Conservation (phyloP, 306 rosid species). For the Quercus rubra region DNA sequence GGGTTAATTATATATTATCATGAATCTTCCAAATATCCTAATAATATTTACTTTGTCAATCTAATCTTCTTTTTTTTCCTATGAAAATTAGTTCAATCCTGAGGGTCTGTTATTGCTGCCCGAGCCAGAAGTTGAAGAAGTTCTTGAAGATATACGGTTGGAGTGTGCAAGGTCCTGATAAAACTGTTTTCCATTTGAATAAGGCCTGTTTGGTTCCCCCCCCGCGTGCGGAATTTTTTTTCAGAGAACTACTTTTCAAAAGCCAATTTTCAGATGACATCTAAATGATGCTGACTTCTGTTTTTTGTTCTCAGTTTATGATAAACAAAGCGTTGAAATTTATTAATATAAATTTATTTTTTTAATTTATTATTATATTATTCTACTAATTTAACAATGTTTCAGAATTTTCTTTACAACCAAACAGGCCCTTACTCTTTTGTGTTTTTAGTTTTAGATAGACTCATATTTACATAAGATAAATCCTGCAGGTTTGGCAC, state of each 20-base stretch:
- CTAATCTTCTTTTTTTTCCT: slow-evolving; percentile 16
- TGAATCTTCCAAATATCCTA: neutral
- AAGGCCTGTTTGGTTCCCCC: neutral
- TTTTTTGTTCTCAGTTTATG: neutral
- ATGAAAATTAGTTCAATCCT: slow-evolving; percentile 49
- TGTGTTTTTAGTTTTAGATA: neutral
- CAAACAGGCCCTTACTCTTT: neutral
- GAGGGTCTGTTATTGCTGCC: slow-evolving; percentile 46
- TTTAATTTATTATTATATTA: no score
- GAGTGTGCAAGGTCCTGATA: slow-evolving; percentile 87
- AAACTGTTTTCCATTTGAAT: slow-evolving; percentile 12
- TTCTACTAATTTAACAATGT: neutral
- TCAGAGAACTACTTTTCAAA: neutral
- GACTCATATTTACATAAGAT: neutral
- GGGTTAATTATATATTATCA: neutral
- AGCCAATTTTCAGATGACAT: neutral
- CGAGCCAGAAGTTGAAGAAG: slow-evolving; percentile 59
- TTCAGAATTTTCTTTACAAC: neutral
- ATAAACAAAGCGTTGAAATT: neutral
- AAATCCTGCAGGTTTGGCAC: slow-evolving; percentile 70
- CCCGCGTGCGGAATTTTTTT: no score
- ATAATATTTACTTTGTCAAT: slow-evolving; percentile 8
- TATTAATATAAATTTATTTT: no score
- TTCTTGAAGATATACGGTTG: slow-evolving; percentile 78
- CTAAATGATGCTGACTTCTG: neutral